Evolutionary conservation across 2,329 filamentous ascomycete genomes (phyloP), one percentile per base, ranked within the genome.

Genomic region (Nigrospora osmanthi): DNA sequence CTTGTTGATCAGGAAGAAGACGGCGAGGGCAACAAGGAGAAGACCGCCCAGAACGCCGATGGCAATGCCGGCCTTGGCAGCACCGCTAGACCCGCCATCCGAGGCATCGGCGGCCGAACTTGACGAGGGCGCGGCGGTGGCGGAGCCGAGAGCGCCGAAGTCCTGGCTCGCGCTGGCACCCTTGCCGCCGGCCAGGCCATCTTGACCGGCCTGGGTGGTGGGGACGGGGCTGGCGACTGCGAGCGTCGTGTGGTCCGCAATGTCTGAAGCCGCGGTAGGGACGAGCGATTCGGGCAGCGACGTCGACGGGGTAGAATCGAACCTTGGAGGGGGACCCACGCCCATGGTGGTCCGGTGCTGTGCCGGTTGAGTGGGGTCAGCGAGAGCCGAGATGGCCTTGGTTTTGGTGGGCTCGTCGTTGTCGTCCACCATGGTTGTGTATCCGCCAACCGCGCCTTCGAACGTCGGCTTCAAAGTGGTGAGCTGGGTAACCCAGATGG

Each of bases 21-120:
- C 71, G 17, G 86, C 61, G n/a, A 81, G 69, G 30, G 81, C 78
- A 23, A 93, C 61, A 3, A 83, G 64, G 31, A 83, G 77, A 23
- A 95, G 55, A 40, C 78, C 79, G 7, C 84, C 72, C 31, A 96
- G 66, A 40, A 94, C 80, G 57, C 89, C 90, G 59, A 96, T 82
- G 6, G 85, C 88, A 49, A 96, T 78, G 48, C 93, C 93, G 37
- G 89, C 90, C 65, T 89, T 93, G 36, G 67, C 61, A 30, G 67
- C 75, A 10, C 53, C 47, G 47, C 58, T 58, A 36, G 49, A 68
- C 60, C 46, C 75, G 60, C 42, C 61, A 36, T 35, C 47, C 36
- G 34, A 14, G 34, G 36, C 44, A 28, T 47, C 52, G 14, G 54
- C 41, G 45, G 50, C 40, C 55, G 31, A 17, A 7, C 34, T 33